Conservation (phyloP, 225 moss, liverwort and hornwort species). For the Sphagnum contortum region DNA sequence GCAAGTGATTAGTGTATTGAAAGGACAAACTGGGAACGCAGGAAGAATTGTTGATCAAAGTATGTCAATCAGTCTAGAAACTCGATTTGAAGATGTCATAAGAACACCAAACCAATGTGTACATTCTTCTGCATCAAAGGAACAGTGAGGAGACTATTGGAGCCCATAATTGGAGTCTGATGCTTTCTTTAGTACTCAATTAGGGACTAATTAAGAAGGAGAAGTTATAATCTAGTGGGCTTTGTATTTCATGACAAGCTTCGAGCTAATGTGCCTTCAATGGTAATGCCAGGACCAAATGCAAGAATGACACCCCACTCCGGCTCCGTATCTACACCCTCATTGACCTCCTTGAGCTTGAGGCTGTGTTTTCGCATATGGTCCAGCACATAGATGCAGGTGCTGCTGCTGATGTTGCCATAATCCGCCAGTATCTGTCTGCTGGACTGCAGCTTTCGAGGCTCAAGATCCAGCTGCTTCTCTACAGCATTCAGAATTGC, state of each 20-base stretch:
- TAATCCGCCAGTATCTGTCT: constrained; percentile 75
- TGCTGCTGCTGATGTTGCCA: constrained; percentile 96
- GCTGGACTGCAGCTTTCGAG: constrained; percentile 58
- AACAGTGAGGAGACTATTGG: too few species aligned
- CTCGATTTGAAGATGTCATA: too few species aligned
- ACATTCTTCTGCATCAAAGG: too few species aligned
- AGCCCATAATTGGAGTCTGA: too few species aligned
- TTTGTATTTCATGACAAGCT: constrained; percentile 45
- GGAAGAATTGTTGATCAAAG: too few species aligned
- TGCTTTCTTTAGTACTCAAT: too few species aligned
- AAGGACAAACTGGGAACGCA: too few species aligned
- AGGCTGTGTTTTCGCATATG: constrained; percentile 77
- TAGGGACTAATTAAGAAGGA: too few species aligned
- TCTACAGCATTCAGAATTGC: constrained; percentile 88
- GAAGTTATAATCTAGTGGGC: too few species aligned
- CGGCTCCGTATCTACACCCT: constrained; percentile 38
- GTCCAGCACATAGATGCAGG: constrained; percentile 87
- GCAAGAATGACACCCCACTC: constrained; percentile 93
- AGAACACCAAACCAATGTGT: too few species aligned
- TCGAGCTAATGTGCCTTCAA: constrained; percentile 80
- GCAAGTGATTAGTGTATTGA: too few species aligned
- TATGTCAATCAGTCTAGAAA: too few species aligned
- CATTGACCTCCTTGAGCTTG: constrained; percentile 35
- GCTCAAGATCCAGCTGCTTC: constrained; percentile 48
- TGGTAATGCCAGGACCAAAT: constrained; percentile 86